Base-by-base conservation (phyloP, 768 basidiomycete genomes). In the Collybia mongolica region DNA sequence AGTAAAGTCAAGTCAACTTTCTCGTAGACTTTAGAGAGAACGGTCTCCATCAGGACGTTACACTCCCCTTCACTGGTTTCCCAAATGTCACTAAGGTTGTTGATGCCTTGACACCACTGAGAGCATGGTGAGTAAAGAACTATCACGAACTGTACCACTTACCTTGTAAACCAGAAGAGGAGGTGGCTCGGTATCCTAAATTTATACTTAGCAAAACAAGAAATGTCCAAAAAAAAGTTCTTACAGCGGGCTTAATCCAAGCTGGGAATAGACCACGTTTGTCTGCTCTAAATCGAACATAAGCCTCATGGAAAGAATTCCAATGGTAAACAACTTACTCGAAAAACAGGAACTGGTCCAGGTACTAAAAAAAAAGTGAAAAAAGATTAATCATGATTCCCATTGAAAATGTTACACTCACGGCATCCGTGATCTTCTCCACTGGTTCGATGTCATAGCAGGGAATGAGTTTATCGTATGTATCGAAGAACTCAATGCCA, bases 371-470 rank as follows among this genome's bases (percentile, higher is more conserved):
- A 20, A 29, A 49, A 23, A 17, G 51, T 59, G 23, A 54, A 56
- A 57, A 46, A 64, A 48, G 23, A 53, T 9, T 22, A 8, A 44
- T 39, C 19, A 45, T n/a, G 11, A 43, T 24, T 35, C 35, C 20
- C 44, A 23, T 6, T 38, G 6, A 18, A 28, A 38, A 46, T 40
- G 4, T 18, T 2, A 14, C 11, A 77, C 86, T 64, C 56, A 89
- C 86, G 29, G 97, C 97, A 68, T 98, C 97, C 22, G 97, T 98
- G 57, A 99, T 98, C 83, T 99, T 99, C 76, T 99, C 97, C 14
- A 99, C 93, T 0, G 97, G 97, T 66, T 99, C 97, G 54, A 99
- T 98, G 61, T 98, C 96, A 65, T 99, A 98, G 65, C 94, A 98
- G 20, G 95, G 94, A 60, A 98, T 98, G 60, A 98, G 82, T 68